A percentile compares a stretch with the other conserved stretches of the same genome.
phyloP scores from a whole-genome alignment of 495 filamentous ascomycete species.

The Aspergillus saccharolyticus region DNA sequence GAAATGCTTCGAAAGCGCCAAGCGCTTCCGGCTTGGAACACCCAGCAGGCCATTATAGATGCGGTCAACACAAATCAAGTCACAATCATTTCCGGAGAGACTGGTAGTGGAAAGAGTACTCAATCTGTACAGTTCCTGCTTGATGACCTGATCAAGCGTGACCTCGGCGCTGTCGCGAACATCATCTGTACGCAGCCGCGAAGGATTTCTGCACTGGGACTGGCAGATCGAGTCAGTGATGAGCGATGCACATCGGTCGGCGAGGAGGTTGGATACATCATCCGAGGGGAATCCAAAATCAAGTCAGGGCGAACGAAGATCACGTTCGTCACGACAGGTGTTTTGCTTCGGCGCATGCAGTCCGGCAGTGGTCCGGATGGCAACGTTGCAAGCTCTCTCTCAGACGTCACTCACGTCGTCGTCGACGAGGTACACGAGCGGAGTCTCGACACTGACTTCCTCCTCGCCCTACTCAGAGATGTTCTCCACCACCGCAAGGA shows the following conservation, averaged over 20 bases:
- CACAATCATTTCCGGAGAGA: conserved; percentile 94
- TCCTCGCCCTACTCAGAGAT: conserved; percentile 82
- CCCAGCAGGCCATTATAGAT: conserved; percentile 66
- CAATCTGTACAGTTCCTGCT: conserved; percentile 95
- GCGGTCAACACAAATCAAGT: conserved; percentile 74
- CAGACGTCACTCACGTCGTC: conserved; percentile 89
- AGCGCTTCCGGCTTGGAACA: conserved; percentile 81
- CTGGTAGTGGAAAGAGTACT: conserved; percentile 93
- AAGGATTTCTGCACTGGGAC: conserved; percentile 86
- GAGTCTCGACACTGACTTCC: conserved; percentile 91
- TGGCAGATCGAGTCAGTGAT: conserved; percentile 91
- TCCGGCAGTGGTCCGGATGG: conserved; percentile 72
- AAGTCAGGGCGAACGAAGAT: conserved; percentile 70
- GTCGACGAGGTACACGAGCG: conserved; percentile 98
- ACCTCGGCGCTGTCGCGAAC: conserved; percentile 72
- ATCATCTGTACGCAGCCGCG: conserved; percentile 95
- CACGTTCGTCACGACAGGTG: conserved; percentile 94
- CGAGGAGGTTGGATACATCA: conserved; percentile 89
- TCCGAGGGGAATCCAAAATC: conserved; percentile 80
- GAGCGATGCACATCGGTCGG: conserved; percentile 80
- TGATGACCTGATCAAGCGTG: conserved; percentile 78
- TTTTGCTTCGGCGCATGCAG: conserved; percentile 84
- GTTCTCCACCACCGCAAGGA: conserved; percentile 72
- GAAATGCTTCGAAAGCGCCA: conserved; percentile 65
- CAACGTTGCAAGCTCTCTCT: conserved; percentile 72